phyloP scores from a whole-genome alignment of 73 alveolate species.

The Paraurostyla sp. region DNA sequence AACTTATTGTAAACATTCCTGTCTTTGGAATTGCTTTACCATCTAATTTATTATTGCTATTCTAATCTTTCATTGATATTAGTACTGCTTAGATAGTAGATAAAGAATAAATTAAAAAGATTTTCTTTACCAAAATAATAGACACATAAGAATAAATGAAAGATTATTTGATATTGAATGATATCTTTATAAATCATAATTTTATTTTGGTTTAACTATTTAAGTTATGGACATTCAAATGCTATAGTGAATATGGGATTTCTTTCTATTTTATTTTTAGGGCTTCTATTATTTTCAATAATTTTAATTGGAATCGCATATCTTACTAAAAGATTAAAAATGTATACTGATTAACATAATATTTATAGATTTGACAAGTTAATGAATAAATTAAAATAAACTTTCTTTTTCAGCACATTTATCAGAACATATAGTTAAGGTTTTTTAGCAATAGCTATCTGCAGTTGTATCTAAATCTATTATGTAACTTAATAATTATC shows the following conservation, averaged over 20 bases:
- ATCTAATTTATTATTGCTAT: not conserved
- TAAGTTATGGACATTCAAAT: not conserved
- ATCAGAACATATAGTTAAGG: not conserved
- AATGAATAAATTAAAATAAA: not conserved
- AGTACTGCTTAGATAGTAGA: not conserved
- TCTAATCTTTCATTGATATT: not conserved
- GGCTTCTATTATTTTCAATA: not conserved
- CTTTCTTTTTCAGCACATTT: not conserved
- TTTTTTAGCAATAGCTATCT: not conserved
- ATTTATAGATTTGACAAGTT: not conserved
- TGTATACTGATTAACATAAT: not conserved
- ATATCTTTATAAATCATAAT: not conserved
- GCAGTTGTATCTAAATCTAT: not conserved
- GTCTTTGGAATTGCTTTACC: not conserved
- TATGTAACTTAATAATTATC: not conserved
- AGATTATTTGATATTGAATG: not conserved
- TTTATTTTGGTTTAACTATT: not conserved
- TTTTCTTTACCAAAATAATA: not conserved
- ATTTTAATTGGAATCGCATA: not conserved
- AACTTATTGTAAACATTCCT: constrained; percentile 22
- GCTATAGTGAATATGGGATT: constrained; percentile 24
- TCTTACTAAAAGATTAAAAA: not conserved
- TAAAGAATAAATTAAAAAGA: not conserved
- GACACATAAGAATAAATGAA: not conserved
- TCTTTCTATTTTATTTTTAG: not conserved